Conservation (phyloP, 768 basidiomycete genomes). For the Russula olivacea region DNA sequence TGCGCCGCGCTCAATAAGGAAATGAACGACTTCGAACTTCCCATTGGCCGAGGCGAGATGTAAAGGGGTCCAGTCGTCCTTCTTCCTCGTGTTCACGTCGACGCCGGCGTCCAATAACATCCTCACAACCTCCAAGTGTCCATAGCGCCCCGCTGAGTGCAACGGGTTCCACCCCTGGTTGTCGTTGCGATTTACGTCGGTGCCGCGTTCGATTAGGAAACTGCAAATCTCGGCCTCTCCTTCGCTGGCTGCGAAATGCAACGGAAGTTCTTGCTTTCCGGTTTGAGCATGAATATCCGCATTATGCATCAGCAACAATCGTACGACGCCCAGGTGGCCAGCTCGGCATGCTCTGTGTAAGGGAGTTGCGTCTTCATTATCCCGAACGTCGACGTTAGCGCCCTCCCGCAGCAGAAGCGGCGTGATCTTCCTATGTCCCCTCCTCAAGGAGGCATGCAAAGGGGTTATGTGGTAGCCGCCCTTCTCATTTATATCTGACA, state of each 20-base stretch:
- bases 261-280: background rate
- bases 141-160: background rate
- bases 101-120: background rate
- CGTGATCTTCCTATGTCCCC: background rate
- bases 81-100: background rate
- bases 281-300: background rate
- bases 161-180: background rate
- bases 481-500: background rate
- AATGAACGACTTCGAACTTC: background rate
- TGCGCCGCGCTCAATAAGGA: background rate
- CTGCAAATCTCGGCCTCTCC: background rate
- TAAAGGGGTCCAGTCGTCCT: constrained; percentile 6
- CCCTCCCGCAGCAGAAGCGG: background rate
- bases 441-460: background rate
- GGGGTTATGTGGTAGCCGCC: background rate
- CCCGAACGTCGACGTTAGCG: background rate
- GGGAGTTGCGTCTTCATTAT: background rate
- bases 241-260: background rate
- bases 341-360: background rate
- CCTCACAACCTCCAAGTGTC: background rate
- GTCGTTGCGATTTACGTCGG: background rate
- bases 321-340: background rate
- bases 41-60: constrained; percentile 8
- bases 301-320: background rate
- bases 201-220: background rate